A percentile compares a stretch with the other conserved stretches of the same genome.
These are phyloP conservation scores for Vigna reflexopilosa DNA, from an alignment of 306 rosid genomes.

Conservation along the genomic window DNA sequence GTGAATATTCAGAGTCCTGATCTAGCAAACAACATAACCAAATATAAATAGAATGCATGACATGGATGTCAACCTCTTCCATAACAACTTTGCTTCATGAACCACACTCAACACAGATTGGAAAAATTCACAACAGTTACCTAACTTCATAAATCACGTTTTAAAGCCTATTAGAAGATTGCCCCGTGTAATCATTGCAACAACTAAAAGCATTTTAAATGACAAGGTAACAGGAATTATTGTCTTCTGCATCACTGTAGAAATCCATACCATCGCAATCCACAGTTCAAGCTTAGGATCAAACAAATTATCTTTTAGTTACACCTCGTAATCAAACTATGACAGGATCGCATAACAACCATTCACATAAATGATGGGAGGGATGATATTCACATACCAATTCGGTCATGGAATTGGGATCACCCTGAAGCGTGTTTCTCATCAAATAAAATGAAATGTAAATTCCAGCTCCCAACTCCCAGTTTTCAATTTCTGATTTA, in stretches of 20 bases:
- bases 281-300: constrained; percentile 13
- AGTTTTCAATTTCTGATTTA: constrained; percentile 96
- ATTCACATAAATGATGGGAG: constrained; percentile 19
- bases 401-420: constrained; percentile 59
- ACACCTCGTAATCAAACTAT: constrained; percentile 19
- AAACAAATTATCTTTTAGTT: constrained; percentile 36
- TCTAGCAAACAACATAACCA: constrained; percentile 27
- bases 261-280: constrained; percentile 18
- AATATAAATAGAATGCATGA: constrained; percentile 14
- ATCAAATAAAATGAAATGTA: constrained; percentile 82
- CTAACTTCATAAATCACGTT: constrained; percentile 19
- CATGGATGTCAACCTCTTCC: constrained; percentile 31
- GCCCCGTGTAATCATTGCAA: constrained; percentile 17
- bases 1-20: constrained; percentile 32
- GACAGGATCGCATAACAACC: constrained; percentile 18
- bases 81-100: constrained; percentile 24
- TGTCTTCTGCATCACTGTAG: constrained; percentile 23
- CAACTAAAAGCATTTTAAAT: constrained; percentile 1
- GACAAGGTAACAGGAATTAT: constrained; percentile 5
- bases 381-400: constrained; percentile 56
- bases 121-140: background rate
- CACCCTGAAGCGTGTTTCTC: constrained; percentile 80
- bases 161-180: constrained; percentile 24
- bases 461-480: constrained; percentile 97
- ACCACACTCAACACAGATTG: background rate